A percentile compares a stretch with the other conserved stretches of the same genome.
Evolutionary conservation across 306 rosid species (phyloP).

Genomic region (Myrica gale): DNA sequence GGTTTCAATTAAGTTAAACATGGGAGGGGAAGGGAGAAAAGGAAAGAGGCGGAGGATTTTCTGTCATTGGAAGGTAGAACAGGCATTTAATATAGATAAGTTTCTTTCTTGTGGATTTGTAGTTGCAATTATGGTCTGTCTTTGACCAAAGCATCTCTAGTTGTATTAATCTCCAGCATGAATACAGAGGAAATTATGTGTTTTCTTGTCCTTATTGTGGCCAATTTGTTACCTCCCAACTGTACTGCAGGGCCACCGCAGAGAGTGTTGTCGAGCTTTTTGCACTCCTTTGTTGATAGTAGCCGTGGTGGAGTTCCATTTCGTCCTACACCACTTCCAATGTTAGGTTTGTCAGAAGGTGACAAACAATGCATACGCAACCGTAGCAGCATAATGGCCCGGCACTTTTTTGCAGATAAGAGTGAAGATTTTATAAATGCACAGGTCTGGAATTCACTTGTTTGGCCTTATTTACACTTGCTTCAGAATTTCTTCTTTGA

Average conservation of each 20-base stretch:
- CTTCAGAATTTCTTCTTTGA: neutral
- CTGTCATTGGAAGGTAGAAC: neutral
- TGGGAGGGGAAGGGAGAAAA: no score
- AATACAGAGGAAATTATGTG: neutral
- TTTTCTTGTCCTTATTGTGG: neutral
- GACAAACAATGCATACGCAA: slow-evolving; percentile 94
- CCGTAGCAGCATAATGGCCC: slow-evolving; percentile 98
- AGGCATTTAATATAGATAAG: no score
- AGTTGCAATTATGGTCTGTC: no score
- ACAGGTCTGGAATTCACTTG: slow-evolving; percentile 57
- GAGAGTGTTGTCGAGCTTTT: slow-evolving; percentile 78
- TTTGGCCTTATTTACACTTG: neutral
- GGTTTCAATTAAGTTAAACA: neutral
- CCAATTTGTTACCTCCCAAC: slow-evolving; percentile 25
- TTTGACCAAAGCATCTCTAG: no score
- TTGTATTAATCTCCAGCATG: neutral
- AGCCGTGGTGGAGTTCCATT: slow-evolving; percentile 90
- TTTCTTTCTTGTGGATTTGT: no score
- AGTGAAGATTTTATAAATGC: slow-evolving; percentile 86
- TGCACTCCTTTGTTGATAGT: slow-evolving; percentile 90
- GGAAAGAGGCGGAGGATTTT: no score
- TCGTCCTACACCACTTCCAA: slow-evolving; percentile 78
- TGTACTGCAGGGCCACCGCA: slow-evolving; percentile 82
- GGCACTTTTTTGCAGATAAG: slow-evolving; percentile 93
- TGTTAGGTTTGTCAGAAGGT: slow-evolving; percentile 83